Conservation (phyloP, 257 asterid species). For the Fraxinus excelsior region DNA sequence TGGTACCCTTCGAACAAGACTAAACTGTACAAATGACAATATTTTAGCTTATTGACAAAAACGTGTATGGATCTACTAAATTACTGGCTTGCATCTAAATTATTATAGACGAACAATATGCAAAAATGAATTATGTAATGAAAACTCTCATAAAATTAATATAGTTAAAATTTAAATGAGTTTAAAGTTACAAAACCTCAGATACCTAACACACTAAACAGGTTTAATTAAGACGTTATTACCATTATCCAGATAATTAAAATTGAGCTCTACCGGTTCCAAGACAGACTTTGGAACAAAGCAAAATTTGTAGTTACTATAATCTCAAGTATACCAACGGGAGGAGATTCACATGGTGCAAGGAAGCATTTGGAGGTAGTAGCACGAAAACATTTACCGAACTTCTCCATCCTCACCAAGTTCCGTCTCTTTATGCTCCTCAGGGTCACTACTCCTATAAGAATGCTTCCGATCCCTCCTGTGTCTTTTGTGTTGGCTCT, state of each 20-base stretch:
- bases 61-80: too few species aligned
- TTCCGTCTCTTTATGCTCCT: slow-evolving; percentile 33
- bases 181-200: neutral
- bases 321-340: too few species aligned
- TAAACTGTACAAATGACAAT: too few species aligned
- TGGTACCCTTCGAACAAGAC: too few species aligned
- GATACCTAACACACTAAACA: neutral
- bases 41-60: too few species aligned
- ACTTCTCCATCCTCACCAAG: slow-evolving; percentile 57
- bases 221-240: neutral
- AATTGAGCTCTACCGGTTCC: neutral
- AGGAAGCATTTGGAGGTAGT: neutral
- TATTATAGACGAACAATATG: too few species aligned
- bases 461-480: slow-evolving; percentile 48
- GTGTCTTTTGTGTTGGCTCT: slow-evolving; percentile 57
- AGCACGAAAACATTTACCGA: slow-evolving; percentile 20
- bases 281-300: too few species aligned
- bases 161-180: neutral
- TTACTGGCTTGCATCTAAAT: too few species aligned
- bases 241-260: neutral
- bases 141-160: neutral
- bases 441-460: slow-evolving; percentile 31
- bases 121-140: too few species aligned
- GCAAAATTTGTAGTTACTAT: too few species aligned
- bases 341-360: neutral